Percentiles rank a stretch among this genome's conserved stretches.
Conservation (phyloP, 257 asterid species). For the Buddleja alternifolia region DNA sequence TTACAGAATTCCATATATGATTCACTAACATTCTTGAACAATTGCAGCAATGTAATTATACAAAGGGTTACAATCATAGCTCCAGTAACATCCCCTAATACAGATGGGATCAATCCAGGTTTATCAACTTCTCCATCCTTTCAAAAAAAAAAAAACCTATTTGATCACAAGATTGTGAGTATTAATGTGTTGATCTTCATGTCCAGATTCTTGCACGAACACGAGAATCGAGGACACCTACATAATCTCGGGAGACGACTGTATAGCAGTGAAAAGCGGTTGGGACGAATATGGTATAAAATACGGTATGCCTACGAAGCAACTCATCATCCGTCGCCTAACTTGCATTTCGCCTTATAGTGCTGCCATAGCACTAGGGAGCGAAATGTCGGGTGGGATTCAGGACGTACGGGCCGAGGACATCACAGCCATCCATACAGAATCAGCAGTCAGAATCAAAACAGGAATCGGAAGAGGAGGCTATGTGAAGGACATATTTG, state of each 20-base stretch:
- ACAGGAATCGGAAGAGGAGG: slow-evolving; percentile 83
- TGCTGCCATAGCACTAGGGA: slow-evolving; percentile 87
- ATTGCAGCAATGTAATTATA: slow-evolving; percentile 68
- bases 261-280: slow-evolving; percentile 86
- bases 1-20: background rate
- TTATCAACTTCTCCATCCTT: background rate
- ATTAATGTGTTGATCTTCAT: background rate
- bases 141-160: background rate
- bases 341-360: slow-evolving; percentile 91
- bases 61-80: slow-evolving; percentile 85
- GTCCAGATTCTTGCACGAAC: slow-evolving; percentile 87
- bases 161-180: background rate
- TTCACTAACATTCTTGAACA: background rate
- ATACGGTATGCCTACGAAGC: slow-evolving; percentile 81
- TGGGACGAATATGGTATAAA: slow-evolving; percentile 90
- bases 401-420: slow-evolving; percentile 76
- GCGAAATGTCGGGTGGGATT: slow-evolving; percentile 95
- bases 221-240: slow-evolving; percentile 76
- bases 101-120: slow-evolving; percentile 96
- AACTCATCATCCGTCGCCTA: slow-evolving; percentile 62
- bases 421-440: slow-evolving; percentile 73
- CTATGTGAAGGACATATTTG: slow-evolving; percentile 64
- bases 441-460: slow-evolving; percentile 79
- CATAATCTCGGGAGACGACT: slow-evolving; percentile 84
- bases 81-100: slow-evolving; percentile 88